A percentile compares a stretch with the other conserved stretches of the same genome.
Conservation (phyloP, 352 stramenopile genomes). For the Phytophthora parvispora region DNA sequence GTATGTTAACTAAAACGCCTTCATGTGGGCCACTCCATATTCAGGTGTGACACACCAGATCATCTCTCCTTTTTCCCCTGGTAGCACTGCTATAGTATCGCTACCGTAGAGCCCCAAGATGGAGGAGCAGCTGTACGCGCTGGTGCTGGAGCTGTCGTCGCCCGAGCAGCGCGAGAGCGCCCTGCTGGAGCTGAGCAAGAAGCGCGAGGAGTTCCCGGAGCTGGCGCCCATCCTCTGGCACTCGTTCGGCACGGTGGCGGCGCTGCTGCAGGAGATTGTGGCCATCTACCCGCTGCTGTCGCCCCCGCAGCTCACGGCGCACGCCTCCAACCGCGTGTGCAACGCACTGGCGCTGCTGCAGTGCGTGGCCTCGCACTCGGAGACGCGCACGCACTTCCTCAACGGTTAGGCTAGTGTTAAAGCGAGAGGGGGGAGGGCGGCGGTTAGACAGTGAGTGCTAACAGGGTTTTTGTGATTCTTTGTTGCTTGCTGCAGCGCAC, state of each 20-base stretch:
- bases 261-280: slow-evolving; percentile 99
- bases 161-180: slow-evolving; percentile 96
- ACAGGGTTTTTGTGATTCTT: neutral
- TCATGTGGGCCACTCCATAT: too few relatives aligned
- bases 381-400: slow-evolving; percentile 98
- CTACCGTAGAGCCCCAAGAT: too few relatives aligned
- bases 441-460: neutral
- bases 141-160: slow-evolving; percentile 96
- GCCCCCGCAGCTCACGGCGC: slow-evolving; percentile 97
- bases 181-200: slow-evolving; percentile 99
- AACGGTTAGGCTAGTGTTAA: slow-evolving; percentile 48
- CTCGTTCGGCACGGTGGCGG: slow-evolving; percentile 97
- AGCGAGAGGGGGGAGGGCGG: neutral
- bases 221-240: slow-evolving; percentile 99
- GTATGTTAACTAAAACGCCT: too few relatives aligned
- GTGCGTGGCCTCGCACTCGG: slow-evolving; percentile 98
- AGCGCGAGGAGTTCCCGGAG: slow-evolving; percentile 98
- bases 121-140: slow-evolving; percentile 87
- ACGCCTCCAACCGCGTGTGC: slow-evolving; percentile 98
- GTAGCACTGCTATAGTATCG: too few relatives aligned
- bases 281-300: slow-evolving; percentile 98
- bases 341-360: slow-evolving; percentile 99
- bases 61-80: neutral
- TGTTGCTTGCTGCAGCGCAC: slow-evolving; percentile 73
- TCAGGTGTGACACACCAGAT: too few relatives aligned